Evolutionary conservation across 768 basidiomycete species (phyloP), one percentile per base, ranked within the genome.

Genomic region (Collybia sordida): DNA sequence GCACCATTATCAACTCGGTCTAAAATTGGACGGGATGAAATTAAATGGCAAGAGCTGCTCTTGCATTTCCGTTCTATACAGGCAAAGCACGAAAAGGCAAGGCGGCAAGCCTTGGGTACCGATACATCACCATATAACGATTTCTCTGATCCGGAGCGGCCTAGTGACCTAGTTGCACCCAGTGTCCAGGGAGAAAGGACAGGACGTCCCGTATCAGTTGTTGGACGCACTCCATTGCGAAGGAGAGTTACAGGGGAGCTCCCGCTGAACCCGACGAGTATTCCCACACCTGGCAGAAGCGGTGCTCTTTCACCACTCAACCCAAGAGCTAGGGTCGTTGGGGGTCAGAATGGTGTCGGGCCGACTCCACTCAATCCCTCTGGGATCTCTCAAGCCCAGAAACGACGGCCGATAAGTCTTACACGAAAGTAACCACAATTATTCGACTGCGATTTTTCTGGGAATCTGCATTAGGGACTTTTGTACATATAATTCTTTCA

Each of bases 1-100:
- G 65, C 65, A n/a, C 49, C 71, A 50, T 61, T 71, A 41, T 62
- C 84, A 2, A 74, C 83, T 17, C 82, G 93, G 19, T 88, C 92
- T 3, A 96, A 96, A 65, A 73, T 82, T 24, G 77, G 78, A 3
- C 81, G 90, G 21, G 93, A 91, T 37, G 93, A 97, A 46, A 97
- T 99, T 64, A 98, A 97, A 64, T 99, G 97, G 97, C 86, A 87
- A 62, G 97, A 98, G 53, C 78, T 99, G 0, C 79, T 98, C 8
- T 77, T 80, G 3, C 97, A 99, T 66, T 99, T 99, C 75, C 86
- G 95, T 15, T 73, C 81, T 0, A 85, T 97, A 1, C 97, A 99
- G 67, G 76, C 80, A 27, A 88, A 85, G 58, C 95, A 98, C 63
- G 95, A 98, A 71, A 95, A 94, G 63, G 83, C 93, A 3, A 82